Evolutionary conservation across 257 asterid genomes (phyloP).

Genomic region (Thymus mandschuricus): DNA sequence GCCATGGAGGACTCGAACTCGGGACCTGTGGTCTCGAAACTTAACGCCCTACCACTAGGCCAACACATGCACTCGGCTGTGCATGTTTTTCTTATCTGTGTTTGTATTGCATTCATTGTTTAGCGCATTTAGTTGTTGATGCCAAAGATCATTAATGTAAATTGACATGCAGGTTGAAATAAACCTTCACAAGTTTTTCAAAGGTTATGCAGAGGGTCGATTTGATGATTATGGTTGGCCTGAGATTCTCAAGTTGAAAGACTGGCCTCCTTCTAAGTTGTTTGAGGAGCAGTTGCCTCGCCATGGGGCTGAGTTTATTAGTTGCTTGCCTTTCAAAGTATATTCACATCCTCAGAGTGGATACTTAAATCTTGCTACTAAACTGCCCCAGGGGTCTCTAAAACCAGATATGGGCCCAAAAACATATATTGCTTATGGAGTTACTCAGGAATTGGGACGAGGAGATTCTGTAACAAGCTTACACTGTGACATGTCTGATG

Average conservation of each 20-base stretch:
- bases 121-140: constrained; percentile 5
- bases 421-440: constrained; percentile 91
- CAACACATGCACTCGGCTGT: neutral
- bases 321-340: constrained; percentile 84
- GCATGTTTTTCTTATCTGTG: constrained; percentile 1
- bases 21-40: too few relatives aligned
- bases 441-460: constrained; percentile 76
- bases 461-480: constrained; percentile 95
- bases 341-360: constrained; percentile 74
- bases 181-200: constrained; percentile 68
- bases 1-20: too few relatives aligned
- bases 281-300: constrained; percentile 85
- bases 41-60: too few relatives aligned
- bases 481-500: constrained; percentile 95
- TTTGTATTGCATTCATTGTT: constrained; percentile 13
- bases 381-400: constrained; percentile 51
- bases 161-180: constrained; percentile 64
- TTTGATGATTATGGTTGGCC: constrained; percentile 60
- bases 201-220: constrained; percentile 51
- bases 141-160: constrained; percentile 19
- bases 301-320: constrained; percentile 76
- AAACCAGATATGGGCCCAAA: constrained; percentile 97
- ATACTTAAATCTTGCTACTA: constrained; percentile 68
- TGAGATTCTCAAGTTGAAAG: constrained; percentile 74
- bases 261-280: constrained; percentile 89